A percentile compares a stretch with the other conserved stretches of the same genome.
phyloP scores from a whole-genome alignment of 805 yeast species.

The Cyberlindnera subsufficiens region DNA sequence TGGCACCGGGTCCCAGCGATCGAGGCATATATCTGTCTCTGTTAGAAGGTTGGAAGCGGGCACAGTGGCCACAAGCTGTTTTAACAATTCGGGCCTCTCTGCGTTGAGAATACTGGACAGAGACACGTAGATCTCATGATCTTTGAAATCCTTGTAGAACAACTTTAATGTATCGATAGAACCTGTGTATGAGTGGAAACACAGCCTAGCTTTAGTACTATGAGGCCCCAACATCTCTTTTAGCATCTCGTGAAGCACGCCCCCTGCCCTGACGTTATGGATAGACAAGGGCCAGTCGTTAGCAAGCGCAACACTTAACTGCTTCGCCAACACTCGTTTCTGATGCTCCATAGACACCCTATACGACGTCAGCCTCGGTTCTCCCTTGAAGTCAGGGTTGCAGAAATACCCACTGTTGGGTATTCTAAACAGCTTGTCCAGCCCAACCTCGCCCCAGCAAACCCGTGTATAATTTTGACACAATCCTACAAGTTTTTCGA shows the following conservation, averaged over 20 bases:
- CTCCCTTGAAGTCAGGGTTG: slow-evolving; percentile 16
- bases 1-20: slow-evolving; percentile 5
- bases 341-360: slow-evolving; percentile 69
- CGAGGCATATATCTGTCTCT: slow-evolving; percentile 21
- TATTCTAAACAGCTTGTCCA: slow-evolving; percentile 70
- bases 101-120: slow-evolving; percentile 11
- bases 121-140: slow-evolving; percentile 9
- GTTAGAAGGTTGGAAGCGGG: slow-evolving; percentile 9
- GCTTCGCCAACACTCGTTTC: slow-evolving; percentile 38
- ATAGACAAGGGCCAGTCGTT: slow-evolving; percentile 53
- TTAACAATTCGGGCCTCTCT: slow-evolving; percentile 3
- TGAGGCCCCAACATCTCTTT: slow-evolving; percentile 9
- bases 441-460: slow-evolving; percentile 86
- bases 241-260: slow-evolving; percentile 45
- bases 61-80: background rate
- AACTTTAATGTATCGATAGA: slow-evolving; percentile 58
- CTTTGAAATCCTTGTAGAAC: slow-evolving; percentile 30
- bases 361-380: slow-evolving; percentile 32
- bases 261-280: slow-evolving; percentile 83
- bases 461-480: slow-evolving; percentile 11
- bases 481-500: slow-evolving; percentile 19
- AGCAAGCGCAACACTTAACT: slow-evolving; percentile 49
- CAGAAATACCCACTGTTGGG: slow-evolving; percentile 57
- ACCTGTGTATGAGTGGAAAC: slow-evolving; percentile 85
- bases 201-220: slow-evolving; percentile 33